Evolutionary conservation across 768 basidiomycete species (phyloP), one percentile per base, ranked within the genome.

Genomic region (Neoboletus subvelutipes): DNA sequence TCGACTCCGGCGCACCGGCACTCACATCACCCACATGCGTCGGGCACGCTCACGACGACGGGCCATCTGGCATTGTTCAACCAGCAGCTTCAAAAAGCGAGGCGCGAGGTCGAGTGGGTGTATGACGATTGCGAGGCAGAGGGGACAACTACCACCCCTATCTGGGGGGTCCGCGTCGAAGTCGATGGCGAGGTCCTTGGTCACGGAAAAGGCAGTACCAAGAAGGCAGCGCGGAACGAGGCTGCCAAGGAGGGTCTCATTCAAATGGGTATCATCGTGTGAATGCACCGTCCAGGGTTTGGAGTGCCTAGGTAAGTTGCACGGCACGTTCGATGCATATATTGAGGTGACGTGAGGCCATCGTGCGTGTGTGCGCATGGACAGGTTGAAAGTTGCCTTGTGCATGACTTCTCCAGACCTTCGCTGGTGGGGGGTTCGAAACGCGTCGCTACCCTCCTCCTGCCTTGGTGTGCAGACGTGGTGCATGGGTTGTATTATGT

Each of bases 61-160:
- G 90, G 90, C 5, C 86, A 92, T 66, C 81, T 92, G 12, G 86
- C 87, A 37, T 72, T 92, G 52, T 91, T 92, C 78, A 92, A 92
- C 67, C 90, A 92, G 73, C 76, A 81, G 55, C 68, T 92, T 53
- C 85, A 88, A 71, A 87, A 82, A 71, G 62, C 67, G 28, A 77
- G 76, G 64, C 77, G 76, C 51, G 65, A 71, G 50, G 79, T 92
- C 58, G 88, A 92, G 71, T 92, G 90, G 90, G 71, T 81, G 12
- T 90, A 86, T 65, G 74, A 78, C 28, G 82, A 83, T 26, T 69
- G 71, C n/a, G 68, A 61, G 15, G 71, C 73, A 41, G 72, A 77
- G 50, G 79, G 79, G 24, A 82, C 78, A 33, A 81, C 77, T 65
- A 80, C 84, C n/a, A 92, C 89, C 24, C 88, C 90, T 3, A 80